A percentile compares a stretch with the other conserved stretches of the same genome.
These are phyloP conservation scores for Ganoderma sinense DNA, from an alignment of 1,284 basidiomycete species.

Conservation along the genomic window DNA sequence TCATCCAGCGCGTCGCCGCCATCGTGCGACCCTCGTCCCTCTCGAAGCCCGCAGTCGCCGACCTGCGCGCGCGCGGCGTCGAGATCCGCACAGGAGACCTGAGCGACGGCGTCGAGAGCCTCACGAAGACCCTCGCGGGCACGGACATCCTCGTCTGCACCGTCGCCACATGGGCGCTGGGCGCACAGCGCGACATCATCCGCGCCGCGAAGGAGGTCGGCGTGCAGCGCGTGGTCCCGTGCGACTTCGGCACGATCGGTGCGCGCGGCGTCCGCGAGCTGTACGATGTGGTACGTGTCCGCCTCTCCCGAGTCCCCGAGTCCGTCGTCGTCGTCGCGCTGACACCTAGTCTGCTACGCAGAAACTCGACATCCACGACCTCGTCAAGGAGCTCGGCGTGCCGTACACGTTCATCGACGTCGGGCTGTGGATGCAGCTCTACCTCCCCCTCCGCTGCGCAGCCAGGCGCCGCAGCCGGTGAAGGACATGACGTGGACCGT, in stretches of 20 bases:
- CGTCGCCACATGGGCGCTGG: not conserved
- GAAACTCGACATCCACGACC: slow-evolving; percentile 34
- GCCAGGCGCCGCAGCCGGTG: not conserved
- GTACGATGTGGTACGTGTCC: slow-evolving; percentile 26
- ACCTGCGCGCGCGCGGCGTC: slow-evolving; percentile 12
- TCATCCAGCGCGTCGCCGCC: slow-evolving; percentile 16
- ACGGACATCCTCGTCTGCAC: slow-evolving; percentile 25
- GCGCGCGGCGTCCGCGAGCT: slow-evolving; percentile 21
- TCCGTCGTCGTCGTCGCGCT: too few species aligned
- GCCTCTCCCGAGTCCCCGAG: too few species aligned
- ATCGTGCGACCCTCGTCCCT: slow-evolving; percentile 19
- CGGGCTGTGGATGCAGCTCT: slow-evolving; percentile 38
- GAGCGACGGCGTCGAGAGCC: slow-evolving; percentile 11
- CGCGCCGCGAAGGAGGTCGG: slow-evolving; percentile 18
- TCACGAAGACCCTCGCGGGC: slow-evolving; percentile 22
- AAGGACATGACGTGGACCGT: slow-evolving; percentile 11
- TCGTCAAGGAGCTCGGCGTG: slow-evolving; percentile 26
- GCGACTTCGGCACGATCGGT: slow-evolving; percentile 29
- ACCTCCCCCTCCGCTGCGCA: slow-evolving; percentile 23
- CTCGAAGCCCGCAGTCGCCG: slow-evolving; percentile 15
- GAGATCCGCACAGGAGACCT: slow-evolving; percentile 27
- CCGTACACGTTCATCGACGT: slow-evolving; percentile 37
- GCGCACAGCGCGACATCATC: slow-evolving; percentile 23
- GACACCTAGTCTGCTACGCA: not conserved
- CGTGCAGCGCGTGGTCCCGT: slow-evolving; percentile 28